A percentile compares a stretch with the other conserved stretches of the same genome.
These are phyloP conservation scores for Singerocomus inundabilis DNA, from an alignment of 1,284 basidiomycete species.

Conservation along the genomic window DNA sequence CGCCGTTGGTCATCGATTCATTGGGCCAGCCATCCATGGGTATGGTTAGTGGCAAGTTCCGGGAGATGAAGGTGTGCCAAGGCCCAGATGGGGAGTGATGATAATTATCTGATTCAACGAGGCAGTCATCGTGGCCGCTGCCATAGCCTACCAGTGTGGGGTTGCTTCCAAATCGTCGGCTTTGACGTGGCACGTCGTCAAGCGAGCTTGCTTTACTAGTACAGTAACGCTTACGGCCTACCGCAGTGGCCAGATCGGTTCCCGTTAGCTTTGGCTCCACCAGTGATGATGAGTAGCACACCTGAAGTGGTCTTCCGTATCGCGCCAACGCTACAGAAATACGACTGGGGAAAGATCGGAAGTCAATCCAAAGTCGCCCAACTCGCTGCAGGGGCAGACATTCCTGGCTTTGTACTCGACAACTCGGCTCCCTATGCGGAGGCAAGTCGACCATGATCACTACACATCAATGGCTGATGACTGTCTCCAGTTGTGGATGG, in stretches of 20 bases:
- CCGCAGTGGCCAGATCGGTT: neutral
- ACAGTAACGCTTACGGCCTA: no score
- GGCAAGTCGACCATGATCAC: slow-evolving; percentile 34
- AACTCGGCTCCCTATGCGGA: slow-evolving; percentile 54
- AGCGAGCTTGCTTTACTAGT: no score
- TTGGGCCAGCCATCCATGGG: neutral
- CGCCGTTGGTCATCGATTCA: neutral
- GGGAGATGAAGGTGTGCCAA: slow-evolving; percentile 4
- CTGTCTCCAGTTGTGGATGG: slow-evolving; percentile 89
- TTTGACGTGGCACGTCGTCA: neutral
- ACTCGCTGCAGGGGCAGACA: slow-evolving; percentile 29
- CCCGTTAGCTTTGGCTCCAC: neutral
- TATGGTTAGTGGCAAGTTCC: neutral
- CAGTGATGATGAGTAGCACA: slow-evolving; percentile 22
- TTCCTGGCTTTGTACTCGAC: slow-evolving; percentile 43
- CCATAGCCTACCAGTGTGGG: neutral
- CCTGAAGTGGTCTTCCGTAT: slow-evolving; percentile 61
- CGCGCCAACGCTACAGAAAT: slow-evolving; percentile 65
- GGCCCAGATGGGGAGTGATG: slow-evolving; percentile 15
- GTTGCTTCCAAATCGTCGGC: neutral
- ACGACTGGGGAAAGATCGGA: slow-evolving; percentile 75
- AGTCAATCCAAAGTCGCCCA: slow-evolving; percentile 60
- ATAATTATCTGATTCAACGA: slow-evolving; percentile 30
- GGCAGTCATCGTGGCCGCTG: slow-evolving; percentile 2
- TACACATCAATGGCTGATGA: slow-evolving; percentile 1